A percentile compares a stretch with the other conserved stretches of the same genome.
phyloP scores from a whole-genome alignment of 768 basidiomycete genomes.

The Crepidotus variabilis region DNA sequence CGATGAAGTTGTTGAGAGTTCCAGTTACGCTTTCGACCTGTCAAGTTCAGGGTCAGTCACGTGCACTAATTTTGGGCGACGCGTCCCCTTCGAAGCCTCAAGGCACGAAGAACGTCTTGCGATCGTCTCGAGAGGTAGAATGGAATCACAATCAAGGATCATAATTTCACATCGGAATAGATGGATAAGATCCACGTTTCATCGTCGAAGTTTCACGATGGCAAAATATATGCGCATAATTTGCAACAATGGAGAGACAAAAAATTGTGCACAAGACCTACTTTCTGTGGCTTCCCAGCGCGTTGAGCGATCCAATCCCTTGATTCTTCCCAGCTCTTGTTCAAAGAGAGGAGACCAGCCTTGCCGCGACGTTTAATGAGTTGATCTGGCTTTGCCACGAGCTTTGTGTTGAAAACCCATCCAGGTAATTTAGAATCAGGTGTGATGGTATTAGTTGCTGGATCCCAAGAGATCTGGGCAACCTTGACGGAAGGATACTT shows the following conservation, averaged over 20 bases:
- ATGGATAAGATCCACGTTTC: constrained; percentile 15
- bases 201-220: too few relatives aligned
- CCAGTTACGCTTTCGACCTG: constrained; percentile 94
- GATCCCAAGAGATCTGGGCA: constrained; percentile 86
- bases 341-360: constrained; percentile 90
- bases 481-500: constrained; percentile 67
- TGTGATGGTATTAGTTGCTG: constrained; percentile 54
- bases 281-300: constrained; percentile 92
- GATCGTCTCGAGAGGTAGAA: background rate
- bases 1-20: constrained; percentile 94
- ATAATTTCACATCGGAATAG: constrained; percentile 11
- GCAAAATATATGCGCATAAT: constrained; percentile 13
- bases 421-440: constrained; percentile 55
- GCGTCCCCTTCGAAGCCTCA: constrained; percentile 2
- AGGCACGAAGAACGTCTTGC: background rate
- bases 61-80: constrained; percentile 10
- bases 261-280: constrained; percentile 32
- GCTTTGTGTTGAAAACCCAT: constrained; percentile 83
- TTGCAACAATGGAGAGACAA: constrained; percentile 2
- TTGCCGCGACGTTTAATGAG: constrained; percentile 99
- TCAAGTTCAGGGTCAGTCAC: constrained; percentile 15
- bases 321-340: constrained; percentile 89
- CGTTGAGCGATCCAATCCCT: constrained; percentile 82
- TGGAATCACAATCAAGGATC: background rate
- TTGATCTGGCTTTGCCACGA: constrained; percentile 96